A percentile compares a stretch with the other conserved stretches of the same genome.
Evolutionary conservation across 768 basidiomycete species (phyloP).

Genomic region (Boletellus ananas): DNA sequence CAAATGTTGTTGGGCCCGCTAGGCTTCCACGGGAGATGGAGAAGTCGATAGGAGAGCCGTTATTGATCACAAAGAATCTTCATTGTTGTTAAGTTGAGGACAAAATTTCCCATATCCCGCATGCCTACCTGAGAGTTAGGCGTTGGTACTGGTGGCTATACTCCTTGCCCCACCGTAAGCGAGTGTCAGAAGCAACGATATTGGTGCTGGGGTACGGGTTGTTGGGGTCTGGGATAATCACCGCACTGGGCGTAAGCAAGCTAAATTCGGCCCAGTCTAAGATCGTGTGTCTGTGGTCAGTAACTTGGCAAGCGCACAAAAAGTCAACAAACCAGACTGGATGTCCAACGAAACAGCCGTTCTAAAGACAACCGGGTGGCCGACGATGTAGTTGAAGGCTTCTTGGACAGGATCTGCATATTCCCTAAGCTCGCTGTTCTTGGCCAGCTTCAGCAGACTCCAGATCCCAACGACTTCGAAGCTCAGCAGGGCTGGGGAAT

Average conservation of each 20-base stretch:
- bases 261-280: background rate
- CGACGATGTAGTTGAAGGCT: background rate
- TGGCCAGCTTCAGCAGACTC: background rate
- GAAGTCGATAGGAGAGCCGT: background rate
- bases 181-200: background rate
- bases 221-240: background rate
- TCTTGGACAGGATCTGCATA: background rate
- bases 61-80: background rate
- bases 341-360: background rate
- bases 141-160: background rate
- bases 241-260: background rate
- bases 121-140: background rate
- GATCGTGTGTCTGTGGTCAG: background rate
- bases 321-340: background rate
- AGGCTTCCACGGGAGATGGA: background rate
- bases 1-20: background rate
- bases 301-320: background rate
- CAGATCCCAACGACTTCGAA: background rate
- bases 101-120: background rate
- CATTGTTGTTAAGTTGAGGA: background rate
- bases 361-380: background rate
- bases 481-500: background rate
- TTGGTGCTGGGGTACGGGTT: background rate
- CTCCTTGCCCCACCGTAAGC: background rate
- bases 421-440: background rate